Evolutionary conservation across 2,329 filamentous ascomycete species (phyloP), one percentile per base, ranked within the genome.

Genomic region (Fusarium napiforme): DNA sequence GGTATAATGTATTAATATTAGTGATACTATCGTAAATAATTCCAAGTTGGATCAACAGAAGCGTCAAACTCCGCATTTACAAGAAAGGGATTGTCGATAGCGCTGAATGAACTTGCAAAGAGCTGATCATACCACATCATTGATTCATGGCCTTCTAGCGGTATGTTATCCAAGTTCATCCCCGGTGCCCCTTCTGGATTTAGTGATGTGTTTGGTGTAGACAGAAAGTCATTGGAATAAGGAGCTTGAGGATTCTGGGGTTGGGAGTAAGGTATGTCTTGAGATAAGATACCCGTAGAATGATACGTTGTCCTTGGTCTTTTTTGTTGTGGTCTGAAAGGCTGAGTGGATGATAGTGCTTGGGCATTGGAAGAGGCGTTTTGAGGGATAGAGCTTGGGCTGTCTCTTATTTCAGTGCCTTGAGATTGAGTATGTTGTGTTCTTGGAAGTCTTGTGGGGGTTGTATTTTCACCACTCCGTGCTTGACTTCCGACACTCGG

Each of bases 41-140:
- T 77, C 79, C 79, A 81, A 2, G 75, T 81, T 18, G 79, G 79
- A 36, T 81, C 78, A 14, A 80, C 75, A 14, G 78, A 80, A 4
- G 79, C 71, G 57, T 81, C 78, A 47, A 81, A 80, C 40, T 81
- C 78, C 0, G 80, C 79, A 21, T 80, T 77, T 9, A 77, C 79
- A 19, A 81, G 69, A 30, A 80, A 80, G 0, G 80, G 80, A 23
- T 80, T 81, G 14, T 81, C 80, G 49, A 81, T 79, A 3, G 79
- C 79, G 30, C 78, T 79, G 47, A 81, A 81, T 1, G 79, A 80
- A 40, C 79, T 81, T 2, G 78, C 79, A 64, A 81, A 81, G 23
- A 81, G 47, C 42, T 81, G 80, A 12, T 81, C 80, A 42, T 80
- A 81, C 80, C 80, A 81, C 46, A 81, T 78, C 68, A 81, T 80